Evolutionary conservation across 2,329 filamentous ascomycete species (phyloP).

Genomic region (Aspergillus fischeri): DNA sequence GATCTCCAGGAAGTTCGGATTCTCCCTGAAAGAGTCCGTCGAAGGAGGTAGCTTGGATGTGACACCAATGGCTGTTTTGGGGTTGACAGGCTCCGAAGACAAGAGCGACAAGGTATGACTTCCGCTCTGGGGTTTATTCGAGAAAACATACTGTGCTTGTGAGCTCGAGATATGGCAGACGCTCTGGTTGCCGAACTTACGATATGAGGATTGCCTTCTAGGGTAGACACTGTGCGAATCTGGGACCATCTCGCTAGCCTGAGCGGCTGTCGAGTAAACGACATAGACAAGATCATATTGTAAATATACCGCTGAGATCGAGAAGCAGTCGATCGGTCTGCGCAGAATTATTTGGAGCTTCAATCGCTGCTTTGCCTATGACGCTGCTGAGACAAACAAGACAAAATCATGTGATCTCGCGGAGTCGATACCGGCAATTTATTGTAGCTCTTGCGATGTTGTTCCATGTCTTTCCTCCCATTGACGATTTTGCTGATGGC

Average conservation of each 20-base stretch:
- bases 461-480: background rate
- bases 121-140: conserved; percentile 34
- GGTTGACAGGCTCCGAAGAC: conserved; percentile 50
- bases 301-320: background rate
- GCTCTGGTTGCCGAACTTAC: conserved; percentile 23
- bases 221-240: conserved; percentile 32
- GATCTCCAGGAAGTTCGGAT: conserved; percentile 53
- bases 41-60: conserved; percentile 54
- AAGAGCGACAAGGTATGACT: conserved; percentile 54
- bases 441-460: background rate
- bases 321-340: background rate
- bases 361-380: conserved; percentile 6
- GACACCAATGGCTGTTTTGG: conserved; percentile 53
- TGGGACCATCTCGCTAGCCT: conserved; percentile 19
- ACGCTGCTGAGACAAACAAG: conserved; percentile 21
- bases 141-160: conserved; percentile 47
- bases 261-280: conserved; percentile 17
- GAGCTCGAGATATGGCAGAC: conserved; percentile 9
- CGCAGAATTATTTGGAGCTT: background rate
- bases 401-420: conserved; percentile 29
- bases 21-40: conserved; percentile 53
- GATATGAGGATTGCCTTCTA: conserved; percentile 38
- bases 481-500: background rate
- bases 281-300: conserved; percentile 24
- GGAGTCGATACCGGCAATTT: conserved; percentile 10